Conservation (phyloP, 305 asterid genomes). For the Rubia balearica region DNA sequence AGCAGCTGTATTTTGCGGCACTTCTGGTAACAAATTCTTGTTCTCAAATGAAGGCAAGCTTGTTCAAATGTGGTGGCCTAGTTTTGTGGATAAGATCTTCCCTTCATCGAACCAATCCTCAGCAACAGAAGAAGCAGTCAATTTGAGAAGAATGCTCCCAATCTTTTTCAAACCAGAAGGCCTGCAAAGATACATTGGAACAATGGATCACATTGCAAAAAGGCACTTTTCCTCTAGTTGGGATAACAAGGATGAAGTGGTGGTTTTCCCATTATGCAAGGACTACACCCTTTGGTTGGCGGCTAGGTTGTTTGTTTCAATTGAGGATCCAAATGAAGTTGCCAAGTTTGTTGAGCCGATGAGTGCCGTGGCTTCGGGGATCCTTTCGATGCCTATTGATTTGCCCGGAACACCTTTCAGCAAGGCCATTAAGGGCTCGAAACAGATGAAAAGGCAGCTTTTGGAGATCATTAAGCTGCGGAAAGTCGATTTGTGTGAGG, state of each 20-base stretch:
- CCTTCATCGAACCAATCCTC: background rate
- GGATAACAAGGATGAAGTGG: background rate
- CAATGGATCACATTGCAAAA: background rate
- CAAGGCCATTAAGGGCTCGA: constrained; percentile 18
- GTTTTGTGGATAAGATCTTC: background rate
- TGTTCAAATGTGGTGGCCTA: background rate
- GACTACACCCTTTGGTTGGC: too few relatives aligned
- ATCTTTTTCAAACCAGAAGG: background rate
- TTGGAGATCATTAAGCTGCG: constrained; percentile 7
- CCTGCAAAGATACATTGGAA: background rate
- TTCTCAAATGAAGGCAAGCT: background rate
- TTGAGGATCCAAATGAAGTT: background rate
- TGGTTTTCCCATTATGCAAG: background rate
- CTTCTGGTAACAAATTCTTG: background rate
- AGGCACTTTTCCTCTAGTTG: background rate
- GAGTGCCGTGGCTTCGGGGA: constrained; percentile 15
- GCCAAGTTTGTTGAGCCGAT: constrained; percentile 13
- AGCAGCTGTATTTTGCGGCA: background rate
- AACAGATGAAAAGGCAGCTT: constrained; percentile 14
- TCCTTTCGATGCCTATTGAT: constrained; percentile 21
- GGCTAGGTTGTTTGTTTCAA: background rate
- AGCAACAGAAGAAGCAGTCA: background rate
- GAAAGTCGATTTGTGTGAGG: constrained; percentile 1
- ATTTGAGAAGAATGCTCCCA: background rate
- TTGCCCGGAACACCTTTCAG: constrained; percentile 22